Evolutionary conservation across 2,329 filamentous ascomycete genomes (phyloP).

Genomic region (Fusarium metavorans): DNA sequence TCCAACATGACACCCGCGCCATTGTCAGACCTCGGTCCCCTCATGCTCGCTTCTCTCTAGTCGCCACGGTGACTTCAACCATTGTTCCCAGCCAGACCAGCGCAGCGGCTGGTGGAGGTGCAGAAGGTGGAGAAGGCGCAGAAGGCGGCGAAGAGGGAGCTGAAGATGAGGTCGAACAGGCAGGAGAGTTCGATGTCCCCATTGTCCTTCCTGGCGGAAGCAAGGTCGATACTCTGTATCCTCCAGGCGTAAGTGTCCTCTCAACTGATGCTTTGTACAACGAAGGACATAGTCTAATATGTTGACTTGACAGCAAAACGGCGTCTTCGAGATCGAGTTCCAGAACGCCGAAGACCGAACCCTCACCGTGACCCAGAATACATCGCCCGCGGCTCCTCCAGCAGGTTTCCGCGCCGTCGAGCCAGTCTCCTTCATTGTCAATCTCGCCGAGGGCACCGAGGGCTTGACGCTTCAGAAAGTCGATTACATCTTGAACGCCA

Average conservation of each 20-base stretch:
- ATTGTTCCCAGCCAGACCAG: background rate
- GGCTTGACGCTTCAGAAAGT: conserved; percentile 53
- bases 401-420: conserved; percentile 54
- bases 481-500: conserved; percentile 53
- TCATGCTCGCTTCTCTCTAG: background rate
- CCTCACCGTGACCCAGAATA: conserved; percentile 51
- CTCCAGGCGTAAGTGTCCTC: conserved; percentile 46
- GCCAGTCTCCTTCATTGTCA: conserved; percentile 51
- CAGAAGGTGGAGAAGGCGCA: background rate
- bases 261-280: background rate
- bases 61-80: background rate
- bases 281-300: background rate
- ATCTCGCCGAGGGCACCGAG: conserved; percentile 47
- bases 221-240: conserved; percentile 47
- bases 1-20: background rate
- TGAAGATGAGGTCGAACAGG: conserved; percentile 47
- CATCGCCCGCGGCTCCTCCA: conserved; percentile 49
- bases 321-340: conserved; percentile 56
- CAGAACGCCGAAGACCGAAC: conserved; percentile 51
- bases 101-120: background rate
- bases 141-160: conserved; percentile 20
- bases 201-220: conserved; percentile 49
- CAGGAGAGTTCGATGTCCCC: conserved; percentile 46
- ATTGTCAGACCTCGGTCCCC: background rate
- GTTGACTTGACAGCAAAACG: conserved; percentile 37